Evolutionary conservation across 176 grass and related monocot species (phyloP).

Genomic region (Oryza rufipogon): DNA sequence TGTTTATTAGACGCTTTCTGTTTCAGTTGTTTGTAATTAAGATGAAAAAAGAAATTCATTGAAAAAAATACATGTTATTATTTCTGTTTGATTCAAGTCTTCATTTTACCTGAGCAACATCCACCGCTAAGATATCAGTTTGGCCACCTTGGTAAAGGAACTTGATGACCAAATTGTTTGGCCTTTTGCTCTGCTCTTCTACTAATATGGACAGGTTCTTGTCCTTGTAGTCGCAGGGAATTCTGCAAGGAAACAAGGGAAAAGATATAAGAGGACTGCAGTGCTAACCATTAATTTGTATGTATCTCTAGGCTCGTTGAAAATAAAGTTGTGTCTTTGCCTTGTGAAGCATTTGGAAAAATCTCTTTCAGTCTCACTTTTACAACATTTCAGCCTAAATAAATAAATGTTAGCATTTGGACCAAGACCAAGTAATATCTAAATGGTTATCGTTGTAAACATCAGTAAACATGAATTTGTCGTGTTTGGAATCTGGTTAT

Average conservation of each 20-base stretch:
- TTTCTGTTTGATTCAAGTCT: conserved; percentile 18
- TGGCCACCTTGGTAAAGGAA: conserved; percentile 81
- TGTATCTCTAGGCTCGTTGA: conserved; percentile 19
- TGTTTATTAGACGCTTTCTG: conserved; percentile 6
- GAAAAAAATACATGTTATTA: neutral
- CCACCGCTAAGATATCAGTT: conserved; percentile 69
- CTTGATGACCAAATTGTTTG: conserved; percentile 56
- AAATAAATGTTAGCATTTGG: neutral
- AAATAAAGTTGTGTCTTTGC: neutral
- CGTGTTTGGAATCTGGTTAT: neutral
- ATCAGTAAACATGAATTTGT: neutral
- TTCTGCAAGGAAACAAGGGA: conserved; percentile 44
- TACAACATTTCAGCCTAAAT: neutral
- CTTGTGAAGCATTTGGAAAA: conserved; percentile 2
- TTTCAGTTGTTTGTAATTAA: neutral
- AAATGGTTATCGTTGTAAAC: neutral
- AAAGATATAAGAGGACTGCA: neutral
- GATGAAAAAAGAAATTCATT: neutral
- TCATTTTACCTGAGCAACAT: conserved; percentile 61
- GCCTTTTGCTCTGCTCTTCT: conserved; percentile 58
- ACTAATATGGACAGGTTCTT: conserved; percentile 72
- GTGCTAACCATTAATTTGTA: conserved; percentile 23
- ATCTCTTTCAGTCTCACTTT: neutral
- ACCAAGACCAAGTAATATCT: neutral
- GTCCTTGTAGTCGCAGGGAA: conserved; percentile 65